A percentile compares a stretch with the other conserved stretches of the same genome.
Evolutionary conservation across 441 rosid genomes (phyloP).

Genomic region (Adansonia madagascariensis): DNA sequence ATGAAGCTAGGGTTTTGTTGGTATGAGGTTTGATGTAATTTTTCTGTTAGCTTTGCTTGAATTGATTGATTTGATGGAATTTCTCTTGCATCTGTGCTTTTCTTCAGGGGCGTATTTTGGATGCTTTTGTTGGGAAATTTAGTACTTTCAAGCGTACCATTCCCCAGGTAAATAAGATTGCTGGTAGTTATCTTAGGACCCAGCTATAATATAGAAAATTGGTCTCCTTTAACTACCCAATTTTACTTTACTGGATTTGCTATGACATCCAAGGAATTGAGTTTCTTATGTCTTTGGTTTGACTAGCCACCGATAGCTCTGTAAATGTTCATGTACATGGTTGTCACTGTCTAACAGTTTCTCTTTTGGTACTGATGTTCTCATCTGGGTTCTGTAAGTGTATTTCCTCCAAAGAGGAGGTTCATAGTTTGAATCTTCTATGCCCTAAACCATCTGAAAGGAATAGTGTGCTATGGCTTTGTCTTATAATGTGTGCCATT

Average conservation of each 20-base stretch:
- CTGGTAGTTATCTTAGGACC: background rate
- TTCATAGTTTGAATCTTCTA: background rate
- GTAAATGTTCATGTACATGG: conserved; percentile 10
- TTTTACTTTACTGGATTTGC: conserved; percentile 13
- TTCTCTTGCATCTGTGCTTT: conserved; percentile 3
- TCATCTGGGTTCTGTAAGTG: conserved; percentile 4
- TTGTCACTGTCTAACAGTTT: conserved; percentile 1
- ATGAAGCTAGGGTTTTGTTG: conserved; percentile 87
- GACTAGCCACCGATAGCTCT: background rate
- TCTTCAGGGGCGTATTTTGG: conserved; percentile 74
- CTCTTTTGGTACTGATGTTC: background rate
- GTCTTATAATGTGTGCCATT: background rate
- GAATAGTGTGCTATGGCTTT: background rate
- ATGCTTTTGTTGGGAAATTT: conserved; percentile 98
- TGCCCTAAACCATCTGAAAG: conserved; percentile 12
- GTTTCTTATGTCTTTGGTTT: conserved; percentile 17
- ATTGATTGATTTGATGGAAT: conserved; percentile 17
- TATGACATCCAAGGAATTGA: conserved; percentile 13
- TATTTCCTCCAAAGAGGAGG: background rate
- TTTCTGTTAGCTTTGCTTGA: conserved; percentile 23
- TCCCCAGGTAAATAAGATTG: conserved; percentile 78
- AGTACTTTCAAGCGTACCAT: conserved; percentile 91
- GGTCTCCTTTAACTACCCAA: background rate
- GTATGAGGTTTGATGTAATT: conserved; percentile 45
- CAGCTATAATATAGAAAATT: conserved; percentile 8